phyloP scores from a whole-genome alignment of 345 rosid genomes.

The Arabis hirsuta region DNA sequence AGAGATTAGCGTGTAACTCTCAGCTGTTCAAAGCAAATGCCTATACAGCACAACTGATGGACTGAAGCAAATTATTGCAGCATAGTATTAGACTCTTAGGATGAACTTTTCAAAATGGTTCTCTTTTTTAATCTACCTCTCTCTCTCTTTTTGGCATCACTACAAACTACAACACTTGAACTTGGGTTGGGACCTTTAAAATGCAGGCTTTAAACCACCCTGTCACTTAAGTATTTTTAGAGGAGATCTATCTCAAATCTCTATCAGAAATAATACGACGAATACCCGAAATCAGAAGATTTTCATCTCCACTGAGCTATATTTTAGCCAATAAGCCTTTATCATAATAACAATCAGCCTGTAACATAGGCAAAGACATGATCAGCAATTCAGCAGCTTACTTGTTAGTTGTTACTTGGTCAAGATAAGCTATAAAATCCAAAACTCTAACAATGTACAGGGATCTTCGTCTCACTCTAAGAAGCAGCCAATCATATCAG shows the following conservation, averaged over 20 bases:
- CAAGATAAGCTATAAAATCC: neutral
- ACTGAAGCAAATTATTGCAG: neutral
- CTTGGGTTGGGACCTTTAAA: no score
- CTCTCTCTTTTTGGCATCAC: no score
- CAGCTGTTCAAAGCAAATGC: neutral
- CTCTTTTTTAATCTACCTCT: no score
- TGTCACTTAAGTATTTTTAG: no score
- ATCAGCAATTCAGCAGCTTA: neutral
- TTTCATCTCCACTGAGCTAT: no score
- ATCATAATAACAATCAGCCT: no score
- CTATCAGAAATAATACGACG: neutral
- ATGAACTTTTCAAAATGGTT: neutral
- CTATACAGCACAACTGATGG: neutral
- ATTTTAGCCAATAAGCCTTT: no score
- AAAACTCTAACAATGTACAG: neutral
- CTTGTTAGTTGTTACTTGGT: neutral
- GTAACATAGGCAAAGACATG: no score
- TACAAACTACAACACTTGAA: no score
- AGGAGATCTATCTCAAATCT: neutral
- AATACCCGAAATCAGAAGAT: no score
- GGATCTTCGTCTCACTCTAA: conserved; percentile 13
- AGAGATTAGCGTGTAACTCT: neutral
- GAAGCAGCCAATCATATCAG: conserved; percentile 19
- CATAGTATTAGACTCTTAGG: neutral
- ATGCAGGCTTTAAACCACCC: no score